Base-by-base conservation (phyloP, 176 grass and related monocot species). In the Lolium rigidum region DNA sequence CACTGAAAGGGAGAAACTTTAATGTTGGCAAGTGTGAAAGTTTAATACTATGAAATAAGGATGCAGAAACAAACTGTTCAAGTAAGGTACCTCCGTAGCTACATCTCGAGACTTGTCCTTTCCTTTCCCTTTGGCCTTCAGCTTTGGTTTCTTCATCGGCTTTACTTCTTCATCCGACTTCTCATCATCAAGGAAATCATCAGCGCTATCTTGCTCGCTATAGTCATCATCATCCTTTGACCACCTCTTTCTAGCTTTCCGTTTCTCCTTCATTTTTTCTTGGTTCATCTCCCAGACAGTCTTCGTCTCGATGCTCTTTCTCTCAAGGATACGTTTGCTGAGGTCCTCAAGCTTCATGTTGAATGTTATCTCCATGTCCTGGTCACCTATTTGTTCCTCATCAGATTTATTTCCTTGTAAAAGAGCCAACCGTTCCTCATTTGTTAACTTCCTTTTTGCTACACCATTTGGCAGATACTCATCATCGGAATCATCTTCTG, bases 301-400 rank as follows among this genome's bases (percentile, higher is more conserved):
- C 84, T 95, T 94, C 4, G 78, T 79, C 25, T 79, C 77, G 5
- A 75, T 76, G 48, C 68, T 89, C 77, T 95, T 94, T 63, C 86
- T 98, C 72, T 95, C 90, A 48, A 90, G 31, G 8, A 98, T 83
- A 72, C 90, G 81, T 83, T 92, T 98, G 76, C 91, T 88, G 26
- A 98, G 91, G 71, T 91, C 91, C 88, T 94, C 90, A 35, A 98
- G 91, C 66, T 95, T 88, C 1, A 91, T 93, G 80, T 95, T 92
- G 84, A 98, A 98, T 48, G 91, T 95, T 77, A 95, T 83, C 85
- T 98, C 91, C 93, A 95, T 94, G 47, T 95, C 89, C 70, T 91
- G 77, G 41, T 75, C 90, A 47, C 88, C 77, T 58, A 15, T 78
- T 38, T 86, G 83, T 51, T 95, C 93, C 50, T 81, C 85, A 24